These are phyloP conservation scores for Cyclotella baltica DNA, from an alignment of 108 stramenopile genomes.

Conservation along the genomic window DNA sequence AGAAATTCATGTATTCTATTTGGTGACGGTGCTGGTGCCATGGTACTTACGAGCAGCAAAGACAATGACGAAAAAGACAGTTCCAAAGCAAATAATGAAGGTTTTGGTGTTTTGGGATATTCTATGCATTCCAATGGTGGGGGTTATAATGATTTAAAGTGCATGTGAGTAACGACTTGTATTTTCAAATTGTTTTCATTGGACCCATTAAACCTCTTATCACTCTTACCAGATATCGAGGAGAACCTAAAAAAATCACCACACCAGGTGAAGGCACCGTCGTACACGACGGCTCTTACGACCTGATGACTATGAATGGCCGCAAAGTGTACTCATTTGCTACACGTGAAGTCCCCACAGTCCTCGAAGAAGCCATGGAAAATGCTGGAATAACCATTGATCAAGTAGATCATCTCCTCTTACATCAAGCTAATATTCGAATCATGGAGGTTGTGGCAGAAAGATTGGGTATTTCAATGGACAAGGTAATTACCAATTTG, in stretches of 20 bases:
- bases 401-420: conserved; percentile 92
- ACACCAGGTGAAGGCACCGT: conserved; percentile 78
- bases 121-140: conserved; percentile 93
- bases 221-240: conserved; percentile 64
- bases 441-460: conserved; percentile 97
- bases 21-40: conserved; percentile 98
- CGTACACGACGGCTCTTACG: conserved; percentile 80
- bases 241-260: conserved; percentile 66
- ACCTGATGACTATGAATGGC: conserved; percentile 90
- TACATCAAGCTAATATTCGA: conserved; percentile 98
- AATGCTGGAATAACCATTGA: conserved; percentile 88
- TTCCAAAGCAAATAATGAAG: too few relatives aligned
- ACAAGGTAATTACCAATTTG: conserved; percentile 93
- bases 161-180: conserved; percentile 66
- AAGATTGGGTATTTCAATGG: conserved; percentile 91
- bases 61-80: conserved; percentile 1
- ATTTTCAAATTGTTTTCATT: neutral
- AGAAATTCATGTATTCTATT: conserved; percentile 95
- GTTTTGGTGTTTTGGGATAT: conserved; percentile 87
- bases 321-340: conserved; percentile 97
- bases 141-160: conserved; percentile 87
- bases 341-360: conserved; percentile 92
- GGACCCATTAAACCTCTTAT: neutral
- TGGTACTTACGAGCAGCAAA: conserved; percentile 77
- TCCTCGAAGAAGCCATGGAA: conserved; percentile 90